Evolutionary conservation across 805 yeast species (phyloP).

Genomic region (Candida xyloterini): DNA sequence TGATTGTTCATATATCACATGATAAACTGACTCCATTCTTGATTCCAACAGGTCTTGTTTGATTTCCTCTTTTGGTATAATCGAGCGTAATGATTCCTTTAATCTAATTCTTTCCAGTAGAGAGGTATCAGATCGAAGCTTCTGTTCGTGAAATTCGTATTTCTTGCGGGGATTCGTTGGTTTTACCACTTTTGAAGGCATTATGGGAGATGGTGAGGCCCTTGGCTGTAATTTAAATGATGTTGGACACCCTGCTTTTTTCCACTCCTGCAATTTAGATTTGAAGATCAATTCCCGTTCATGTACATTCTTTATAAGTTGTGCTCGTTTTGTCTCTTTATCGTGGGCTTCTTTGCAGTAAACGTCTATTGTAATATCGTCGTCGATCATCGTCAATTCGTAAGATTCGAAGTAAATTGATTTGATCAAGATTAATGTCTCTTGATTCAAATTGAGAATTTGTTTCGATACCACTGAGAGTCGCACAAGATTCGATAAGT

Average conservation of each 20-base stretch:
- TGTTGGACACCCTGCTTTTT: not conserved
- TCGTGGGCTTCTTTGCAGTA: conserved; percentile 4
- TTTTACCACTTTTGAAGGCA: conserved; percentile 10
- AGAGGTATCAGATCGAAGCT: conserved; percentile 19
- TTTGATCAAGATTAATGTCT: conserved; percentile 15
- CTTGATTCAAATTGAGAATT: conserved; percentile 13
- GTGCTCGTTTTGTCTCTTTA: conserved; percentile 5
- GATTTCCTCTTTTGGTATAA: conserved; percentile 2
- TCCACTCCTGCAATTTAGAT: conserved; percentile 5
- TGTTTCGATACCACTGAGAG: conserved; percentile 18
- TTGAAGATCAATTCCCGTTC: conserved; percentile 11
- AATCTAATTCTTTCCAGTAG: conserved; percentile 39
- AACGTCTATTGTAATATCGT: conserved; percentile 19
- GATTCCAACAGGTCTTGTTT: conserved; percentile 14
- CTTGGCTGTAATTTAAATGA: conserved; percentile 2
- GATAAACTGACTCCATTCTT: conserved; percentile 22
- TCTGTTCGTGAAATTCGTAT: conserved; percentile 36
- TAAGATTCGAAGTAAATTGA: conserved; percentile 20
- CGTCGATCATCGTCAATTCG: conserved; percentile 2
- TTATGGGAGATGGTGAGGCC: not conserved
- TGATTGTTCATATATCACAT: conserved; percentile 26
- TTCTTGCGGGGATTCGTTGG: conserved; percentile 35
- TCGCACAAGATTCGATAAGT: conserved; percentile 17
- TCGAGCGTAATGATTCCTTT: conserved; percentile 32
- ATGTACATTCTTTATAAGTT: conserved; percentile 14